Percentiles rank a stretch among this genome's conserved stretches.
Evolutionary conservation across 345 rosid genomes (phyloP).

Genomic region (Ailanthus altissimus): DNA sequence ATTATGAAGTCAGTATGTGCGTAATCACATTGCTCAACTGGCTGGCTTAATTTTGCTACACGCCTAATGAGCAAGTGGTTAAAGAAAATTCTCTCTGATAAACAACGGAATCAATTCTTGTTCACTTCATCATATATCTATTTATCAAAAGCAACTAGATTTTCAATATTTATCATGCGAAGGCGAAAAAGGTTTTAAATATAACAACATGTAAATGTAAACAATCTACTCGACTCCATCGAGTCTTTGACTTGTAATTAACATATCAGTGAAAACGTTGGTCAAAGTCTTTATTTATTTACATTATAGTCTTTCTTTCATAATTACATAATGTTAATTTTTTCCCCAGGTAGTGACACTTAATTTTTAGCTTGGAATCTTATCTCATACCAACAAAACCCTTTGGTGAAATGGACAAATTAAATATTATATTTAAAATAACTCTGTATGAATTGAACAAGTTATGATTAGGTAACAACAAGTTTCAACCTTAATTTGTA

Average conservation of each 20-base stretch:
- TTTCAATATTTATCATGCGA: not conserved
- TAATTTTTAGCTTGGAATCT: not conserved
- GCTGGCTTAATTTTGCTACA: not conserved
- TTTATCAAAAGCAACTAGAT: not conserved
- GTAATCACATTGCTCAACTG: too few species aligned
- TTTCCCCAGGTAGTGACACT: not conserved
- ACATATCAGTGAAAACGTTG: not conserved
- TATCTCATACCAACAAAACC: slow-evolving; percentile 1
- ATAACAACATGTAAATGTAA: not conserved
- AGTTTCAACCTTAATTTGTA: not conserved
- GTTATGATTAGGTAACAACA: not conserved
- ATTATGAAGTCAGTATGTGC: too few species aligned
- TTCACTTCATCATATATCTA: not conserved
- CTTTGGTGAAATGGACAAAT: not conserved
- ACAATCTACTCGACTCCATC: not conserved
- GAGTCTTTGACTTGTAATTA: not conserved
- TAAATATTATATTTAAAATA: too few species aligned
- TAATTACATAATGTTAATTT: not conserved
- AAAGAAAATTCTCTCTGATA: not conserved
- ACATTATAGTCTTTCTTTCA: not conserved
- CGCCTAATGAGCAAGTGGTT: not conserved
- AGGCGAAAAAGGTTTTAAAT: not conserved
- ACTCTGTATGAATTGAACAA: too few species aligned
- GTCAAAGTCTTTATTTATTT: not conserved
- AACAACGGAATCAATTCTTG: not conserved